Conservation (phyloP, 768 basidiomycete species). For the Aureoboletus auriporus region DNA sequence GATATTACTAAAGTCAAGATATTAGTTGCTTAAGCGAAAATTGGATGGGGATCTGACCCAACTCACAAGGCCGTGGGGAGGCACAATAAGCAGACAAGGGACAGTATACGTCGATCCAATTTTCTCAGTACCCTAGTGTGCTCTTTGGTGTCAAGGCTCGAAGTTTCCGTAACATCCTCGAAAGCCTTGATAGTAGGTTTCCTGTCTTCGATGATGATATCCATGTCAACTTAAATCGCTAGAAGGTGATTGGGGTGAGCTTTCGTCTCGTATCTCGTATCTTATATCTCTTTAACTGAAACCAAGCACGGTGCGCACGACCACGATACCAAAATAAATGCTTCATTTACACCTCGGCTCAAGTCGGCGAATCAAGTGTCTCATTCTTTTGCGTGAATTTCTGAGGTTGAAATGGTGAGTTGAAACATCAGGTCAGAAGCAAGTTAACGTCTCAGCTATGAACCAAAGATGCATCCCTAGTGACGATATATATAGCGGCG, state of each 20-base stretch:
- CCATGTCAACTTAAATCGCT: slow-evolving; percentile 1
- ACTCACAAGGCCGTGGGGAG: slow-evolving; percentile 41
- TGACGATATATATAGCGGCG: no score
- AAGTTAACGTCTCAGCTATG: no score
- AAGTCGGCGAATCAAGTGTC: not conserved
- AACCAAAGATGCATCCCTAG: no score
- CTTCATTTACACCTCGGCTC: not conserved
- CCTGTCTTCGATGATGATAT: not conserved
- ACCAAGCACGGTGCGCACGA: not conserved
- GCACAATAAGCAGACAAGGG: slow-evolving; percentile 38
- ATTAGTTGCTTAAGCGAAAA: not conserved
- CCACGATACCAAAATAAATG: not conserved
- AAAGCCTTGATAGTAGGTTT: not conserved
- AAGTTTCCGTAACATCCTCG: not conserved
- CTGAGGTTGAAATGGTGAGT: no score
- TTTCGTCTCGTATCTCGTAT: not conserved
- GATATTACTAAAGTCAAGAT: slow-evolving; percentile 33
- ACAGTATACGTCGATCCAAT: slow-evolving; percentile 38
- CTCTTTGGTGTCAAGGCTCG: slow-evolving; percentile 4
- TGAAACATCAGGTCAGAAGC: slow-evolving; percentile 1
- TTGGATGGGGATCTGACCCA: not conserved
- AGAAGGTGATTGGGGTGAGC: not conserved
- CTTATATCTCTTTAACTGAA: not conserved
- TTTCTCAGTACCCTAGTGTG: slow-evolving; percentile 29
- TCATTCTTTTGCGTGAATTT: no score